Evolutionary conservation across 2,329 filamentous ascomycete species (phyloP).

Genomic region (Mycosphaerella arachidis): DNA sequence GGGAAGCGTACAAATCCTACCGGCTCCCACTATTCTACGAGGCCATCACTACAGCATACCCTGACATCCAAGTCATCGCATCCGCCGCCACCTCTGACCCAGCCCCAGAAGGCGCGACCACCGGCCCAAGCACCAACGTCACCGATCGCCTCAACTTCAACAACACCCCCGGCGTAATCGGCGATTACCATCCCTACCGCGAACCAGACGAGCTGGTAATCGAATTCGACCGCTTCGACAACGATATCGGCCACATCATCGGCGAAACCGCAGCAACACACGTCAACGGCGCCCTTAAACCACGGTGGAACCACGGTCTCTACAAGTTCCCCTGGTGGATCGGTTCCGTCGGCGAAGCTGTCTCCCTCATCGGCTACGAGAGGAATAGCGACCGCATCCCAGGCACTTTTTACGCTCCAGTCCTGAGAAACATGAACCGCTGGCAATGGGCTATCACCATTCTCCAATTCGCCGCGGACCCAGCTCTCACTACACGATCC

Average conservation of each 20-base stretch:
- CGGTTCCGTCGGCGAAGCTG: conserved; percentile 59
- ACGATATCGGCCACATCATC: conserved; percentile 36
- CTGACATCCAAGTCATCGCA: conserved; percentile 54
- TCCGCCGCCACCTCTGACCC: conserved; percentile 36
- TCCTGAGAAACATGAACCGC: conserved; percentile 28
- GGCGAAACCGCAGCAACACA: conserved; percentile 53
- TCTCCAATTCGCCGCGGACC: conserved; percentile 40
- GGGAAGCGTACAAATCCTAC: conserved; percentile 38
- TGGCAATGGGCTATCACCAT: conserved; percentile 36
- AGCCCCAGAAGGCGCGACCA: neutral
- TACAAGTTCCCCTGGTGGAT: conserved; percentile 44
- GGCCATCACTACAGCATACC: conserved; percentile 54
- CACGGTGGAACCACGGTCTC: conserved; percentile 38
- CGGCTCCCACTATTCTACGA: conserved; percentile 58
- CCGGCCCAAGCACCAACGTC: too few relatives aligned
- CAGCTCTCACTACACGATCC: conserved; percentile 29
- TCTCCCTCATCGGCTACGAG: conserved; percentile 63
- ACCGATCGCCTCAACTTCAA: conserved; percentile 1
- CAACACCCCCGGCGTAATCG: conserved; percentile 1
- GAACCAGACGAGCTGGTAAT: conserved; percentile 26
- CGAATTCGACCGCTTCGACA: conserved; percentile 44
- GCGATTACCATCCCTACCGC: conserved; percentile 33
- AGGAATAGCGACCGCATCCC: conserved; percentile 58
- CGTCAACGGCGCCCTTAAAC: conserved; percentile 32
- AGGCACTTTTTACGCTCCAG: conserved; percentile 46